These are phyloP conservation scores for Sclerotinia subarctica DNA, from an alignment of 2,329 filamentous ascomycete genomes.

Conservation along the genomic window DNA sequence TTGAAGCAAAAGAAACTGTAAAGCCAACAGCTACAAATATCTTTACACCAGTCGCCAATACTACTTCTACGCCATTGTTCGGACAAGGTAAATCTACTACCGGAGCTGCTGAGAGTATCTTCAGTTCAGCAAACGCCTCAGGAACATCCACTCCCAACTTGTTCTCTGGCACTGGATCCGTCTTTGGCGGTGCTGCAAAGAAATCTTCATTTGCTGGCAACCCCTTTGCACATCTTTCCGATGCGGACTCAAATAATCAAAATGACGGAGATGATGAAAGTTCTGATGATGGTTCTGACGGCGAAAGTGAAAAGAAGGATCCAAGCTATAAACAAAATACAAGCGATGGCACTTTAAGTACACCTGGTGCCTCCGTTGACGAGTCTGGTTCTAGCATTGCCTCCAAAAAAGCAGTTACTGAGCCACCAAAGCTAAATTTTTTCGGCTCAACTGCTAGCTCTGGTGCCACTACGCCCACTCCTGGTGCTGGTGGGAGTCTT, in stretches of 20 bases:
- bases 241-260: slow-evolving; percentile 45
- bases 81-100: slow-evolving; percentile 43
- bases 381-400: slow-evolving; percentile 34
- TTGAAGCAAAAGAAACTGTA: neutral
- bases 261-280: slow-evolving; percentile 45
- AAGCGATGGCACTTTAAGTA: slow-evolving; percentile 25
- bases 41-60: neutral
- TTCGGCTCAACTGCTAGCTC: slow-evolving; percentile 40
- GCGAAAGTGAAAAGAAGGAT: slow-evolving; percentile 40
- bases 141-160: slow-evolving; percentile 33
- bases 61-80: slow-evolving; percentile 25
- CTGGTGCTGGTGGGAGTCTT: slow-evolving; percentile 45
- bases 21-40: slow-evolving; percentile 13
- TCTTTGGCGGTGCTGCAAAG: slow-evolving; percentile 33
- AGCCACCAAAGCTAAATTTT: slow-evolving; percentile 31
- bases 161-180: slow-evolving; percentile 30
- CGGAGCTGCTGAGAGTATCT: slow-evolving; percentile 30
- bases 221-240: slow-evolving; percentile 60
- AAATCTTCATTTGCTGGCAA: slow-evolving; percentile 41
- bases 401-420: slow-evolving; percentile 34
- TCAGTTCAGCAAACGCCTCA: slow-evolving; percentile 31
- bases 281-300: slow-evolving; percentile 44
- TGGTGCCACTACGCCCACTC: slow-evolving; percentile 40
- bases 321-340: slow-evolving; percentile 29
- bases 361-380: slow-evolving; percentile 28